Base-by-base conservation (phyloP, 805 yeast genomes). In the Sugiyamaella marilandica region DNA sequence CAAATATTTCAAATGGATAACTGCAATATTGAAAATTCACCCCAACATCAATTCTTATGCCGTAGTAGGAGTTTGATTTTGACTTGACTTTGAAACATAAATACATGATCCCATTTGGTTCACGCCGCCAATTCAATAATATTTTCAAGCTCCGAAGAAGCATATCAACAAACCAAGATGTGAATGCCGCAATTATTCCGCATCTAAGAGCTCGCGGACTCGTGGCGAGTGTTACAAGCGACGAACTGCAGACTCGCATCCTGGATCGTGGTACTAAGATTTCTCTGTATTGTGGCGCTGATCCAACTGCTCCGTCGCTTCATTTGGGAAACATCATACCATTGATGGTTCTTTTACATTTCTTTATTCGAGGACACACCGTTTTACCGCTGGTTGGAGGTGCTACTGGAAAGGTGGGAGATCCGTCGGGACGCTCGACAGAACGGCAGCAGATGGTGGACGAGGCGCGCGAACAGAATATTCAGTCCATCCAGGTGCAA, bases 391-490 rank as follows among this genome's bases (percentile, higher is more conserved):
- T 92, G 5, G 90, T 94, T 7, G 74, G 73, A 4, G 74, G 73
- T 1, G 99, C 98, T 5, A 94, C 99, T 0, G 98, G 97, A 8
- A 78, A 80, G 10, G 96, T 94, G 1, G 99, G 99, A 7, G 99
- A 94, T 67, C 99, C 99, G 7, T 87, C 96, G 50, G 99, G 98
- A 0, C 76, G 97, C 60, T 72, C 77, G 0, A 80, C 91, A 0
- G 97, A 90, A 63, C 75, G 99, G 52, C 67, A 70, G 10, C 72
- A 69, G 13, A 76, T 91, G 74, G 81, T 73, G n/a, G 73, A 72
- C 2, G 65, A 70, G 1, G 75, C 72, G 5, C 72, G 92, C 49
- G 59, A 71, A 34, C 67, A 67, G 9, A 94, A 94, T 65, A 81
- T 87, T 5, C 58, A 60, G 0, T 69, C 71, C 16, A 88, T 92